Base-by-base conservation (phyloP, 192 early-diverging fungal species). In the Neocallimastix lanati region DNA sequence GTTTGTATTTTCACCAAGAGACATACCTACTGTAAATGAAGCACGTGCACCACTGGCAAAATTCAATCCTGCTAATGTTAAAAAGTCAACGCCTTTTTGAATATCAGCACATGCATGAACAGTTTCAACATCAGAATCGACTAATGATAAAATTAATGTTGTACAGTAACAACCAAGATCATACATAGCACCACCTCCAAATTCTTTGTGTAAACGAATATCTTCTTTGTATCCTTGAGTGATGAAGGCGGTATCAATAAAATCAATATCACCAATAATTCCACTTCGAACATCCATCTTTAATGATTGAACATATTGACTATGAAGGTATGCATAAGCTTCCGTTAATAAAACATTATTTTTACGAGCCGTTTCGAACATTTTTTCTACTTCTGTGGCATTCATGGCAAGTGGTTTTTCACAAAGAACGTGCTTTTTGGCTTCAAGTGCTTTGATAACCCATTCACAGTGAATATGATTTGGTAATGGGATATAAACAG, bases 401-500 rank as follows among this genome's bases (percentile, higher is more conserved):
- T 85, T 85, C 29, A 37, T 33, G 13, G 84, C 76, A 16, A 85
- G 29, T 0, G 85, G 85, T 77, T 85, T 85, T 80, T 85, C 85
- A 76, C 85, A 81, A 14, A 92, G 83, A 28, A 92, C 83, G 78
- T 92, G 88, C 76, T 92, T 92, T 13, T 87, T 86, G 16, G 87
- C 85, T 80, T 79, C 29, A 28, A 89, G 83, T 12, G 88, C 86
- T 38, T 84, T 82, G 35, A 84, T 77, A 12, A 88, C 79, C 86
- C 85, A 86, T 77, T 84, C 79, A 30, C 80, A 83, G 78, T 91
- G 89, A 18, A 89, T 82, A 14, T 83, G 82, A 40, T 88, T 89
- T 9, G 89, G 89, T 4, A 85, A 50, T 28, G 88, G 88, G 78
- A 89, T 91, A 81, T 90, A 90, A 16, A 91, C 87, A 25, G 83